Conservation (phyloP, 2,329 filamentous ascomycete species). For the Alternaria consortialis region DNA sequence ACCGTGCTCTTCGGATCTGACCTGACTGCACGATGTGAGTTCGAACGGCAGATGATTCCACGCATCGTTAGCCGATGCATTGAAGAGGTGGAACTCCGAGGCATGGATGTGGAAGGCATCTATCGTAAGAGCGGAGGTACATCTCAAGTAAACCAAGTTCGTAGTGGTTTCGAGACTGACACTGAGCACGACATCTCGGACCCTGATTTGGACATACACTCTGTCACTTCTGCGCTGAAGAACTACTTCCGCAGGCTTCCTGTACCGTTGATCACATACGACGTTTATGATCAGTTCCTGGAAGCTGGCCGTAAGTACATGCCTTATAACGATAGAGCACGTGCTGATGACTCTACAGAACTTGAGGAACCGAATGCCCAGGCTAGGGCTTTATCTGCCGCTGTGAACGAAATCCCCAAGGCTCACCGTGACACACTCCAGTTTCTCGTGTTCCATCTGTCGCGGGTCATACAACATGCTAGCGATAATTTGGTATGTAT, state of each 20-base stretch:
- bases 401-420: slow-evolving; percentile 80
- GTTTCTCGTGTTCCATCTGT: slow-evolving; percentile 92
- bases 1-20: slow-evolving; percentile 87
- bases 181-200: slow-evolving; percentile 93
- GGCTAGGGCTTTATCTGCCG: slow-evolving; percentile 70
- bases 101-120: slow-evolving; percentile 97
- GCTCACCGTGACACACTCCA: slow-evolving; percentile 90
- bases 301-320: slow-evolving; percentile 74
- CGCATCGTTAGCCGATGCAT: slow-evolving; percentile 92
- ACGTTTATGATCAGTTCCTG: slow-evolving; percentile 88
- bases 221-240: slow-evolving; percentile 93
- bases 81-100: slow-evolving; percentile 92
- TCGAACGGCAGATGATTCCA: slow-evolving; percentile 87
- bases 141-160: slow-evolving; percentile 87
- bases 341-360: slow-evolving; percentile 54
- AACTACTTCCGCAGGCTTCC: slow-evolving; percentile 97
- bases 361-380: slow-evolving; percentile 64
- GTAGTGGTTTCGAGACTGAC: slow-evolving; percentile 88
- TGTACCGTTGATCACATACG: slow-evolving; percentile 86
- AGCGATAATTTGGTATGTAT: slow-evolving; percentile 80
- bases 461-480: slow-evolving; percentile 82
- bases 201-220: slow-evolving; percentile 91
- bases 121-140: slow-evolving; percentile 97
- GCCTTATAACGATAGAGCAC: not conserved
- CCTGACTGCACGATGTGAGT: slow-evolving; percentile 83